Evolutionary conservation across 768 basidiomycete species (phyloP), one percentile per base, ranked within the genome.

Genomic region (Rhodocollybia butyracea): DNA sequence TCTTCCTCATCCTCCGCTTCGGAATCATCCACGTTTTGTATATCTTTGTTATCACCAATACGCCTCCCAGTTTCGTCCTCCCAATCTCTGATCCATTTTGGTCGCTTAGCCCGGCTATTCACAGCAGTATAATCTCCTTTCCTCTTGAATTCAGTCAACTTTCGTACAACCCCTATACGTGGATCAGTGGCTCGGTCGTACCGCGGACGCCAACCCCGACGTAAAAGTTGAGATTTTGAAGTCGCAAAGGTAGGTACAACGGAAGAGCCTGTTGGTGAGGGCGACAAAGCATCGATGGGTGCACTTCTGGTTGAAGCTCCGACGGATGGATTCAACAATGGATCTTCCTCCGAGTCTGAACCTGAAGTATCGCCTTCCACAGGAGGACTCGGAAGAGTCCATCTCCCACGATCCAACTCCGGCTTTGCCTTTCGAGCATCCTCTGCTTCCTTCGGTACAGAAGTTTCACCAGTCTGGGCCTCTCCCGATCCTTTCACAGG

Each of bases 121-220:
- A 3, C 70, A 72, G 58, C 27, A 78, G 69, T 69, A n/a, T 64
- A 60, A 11, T 65, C 70, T 17, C 13, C 31, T 41, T 85, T 91
- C 59, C 88, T 76, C 72, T 90, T 91, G 27, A 84, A 79, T 1
- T 85, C 88, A 55, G 84, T 82, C 41, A 92, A 66, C 65, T 84
- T 85, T 57, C 74, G 76, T 38, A 89, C 78, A 10, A 91, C 75
- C 2, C 85, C 82, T 12, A 91, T 73, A 17, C 89, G 76, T 4
- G 88, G 90, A 60, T 92, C 86, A 1, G 91, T 92, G 12, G 69
- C 78, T 2, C 76, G 78, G 11, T 76, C 64, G 60, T 91, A 93
- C 59, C 46, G 29, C 2, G 34, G 29, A 19, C 46, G 56, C 56
- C 39, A 58, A 5, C 30, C 34, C 45, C 34, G 30, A 30, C 21